Evolutionary conservation across 306 rosid genomes (phyloP).

Genomic region (Quercus suber): DNA sequence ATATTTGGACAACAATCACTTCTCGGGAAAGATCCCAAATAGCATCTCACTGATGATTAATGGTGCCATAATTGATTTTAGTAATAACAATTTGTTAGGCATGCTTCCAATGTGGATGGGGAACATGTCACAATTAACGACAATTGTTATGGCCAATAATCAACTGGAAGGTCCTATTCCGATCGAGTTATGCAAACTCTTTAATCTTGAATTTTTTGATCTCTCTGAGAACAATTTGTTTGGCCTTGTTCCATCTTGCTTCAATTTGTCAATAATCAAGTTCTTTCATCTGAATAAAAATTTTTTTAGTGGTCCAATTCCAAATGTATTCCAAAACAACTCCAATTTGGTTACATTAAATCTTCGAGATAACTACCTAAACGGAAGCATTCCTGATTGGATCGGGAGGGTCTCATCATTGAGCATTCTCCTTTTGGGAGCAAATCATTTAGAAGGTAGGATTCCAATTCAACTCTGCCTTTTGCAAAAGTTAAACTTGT

Average conservation of each 20-base stretch:
- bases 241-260: background rate
- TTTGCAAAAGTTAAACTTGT: background rate
- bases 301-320: background rate
- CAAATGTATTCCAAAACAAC: background rate
- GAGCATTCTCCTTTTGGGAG: background rate
- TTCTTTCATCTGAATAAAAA: background rate
- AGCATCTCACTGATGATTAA: background rate
- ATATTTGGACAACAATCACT: background rate
- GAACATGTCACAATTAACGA: background rate
- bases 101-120: background rate
- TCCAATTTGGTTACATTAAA: background rate
- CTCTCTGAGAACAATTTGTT: background rate
- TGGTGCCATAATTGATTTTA: too few species aligned
- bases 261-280: background rate
- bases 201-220: accelerated
- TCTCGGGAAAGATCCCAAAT: background rate
- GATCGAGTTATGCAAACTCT: background rate
- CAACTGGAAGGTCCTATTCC: background rate
- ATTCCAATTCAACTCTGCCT: background rate
- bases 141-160: background rate
- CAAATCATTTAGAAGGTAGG: background rate
- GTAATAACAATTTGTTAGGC: too few species aligned
- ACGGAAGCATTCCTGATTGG: background rate
- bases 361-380: background rate
- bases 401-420: background rate